phyloP scores from a whole-genome alignment of 306 rosid genomes.

The Quercus parvula region DNA sequence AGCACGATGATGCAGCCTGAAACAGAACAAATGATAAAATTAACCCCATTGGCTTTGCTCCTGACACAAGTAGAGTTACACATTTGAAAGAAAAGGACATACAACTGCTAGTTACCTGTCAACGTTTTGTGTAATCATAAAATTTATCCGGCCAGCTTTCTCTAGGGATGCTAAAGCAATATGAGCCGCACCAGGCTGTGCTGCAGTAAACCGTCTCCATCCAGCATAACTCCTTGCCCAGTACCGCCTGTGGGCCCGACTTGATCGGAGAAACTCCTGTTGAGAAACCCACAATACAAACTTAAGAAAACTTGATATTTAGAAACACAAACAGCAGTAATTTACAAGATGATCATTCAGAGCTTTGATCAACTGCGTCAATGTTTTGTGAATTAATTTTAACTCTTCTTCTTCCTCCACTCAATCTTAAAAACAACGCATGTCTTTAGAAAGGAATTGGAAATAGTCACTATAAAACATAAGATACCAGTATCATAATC shows the following conservation, averaged over 20 bases:
- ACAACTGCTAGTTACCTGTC: slow-evolving; percentile 53
- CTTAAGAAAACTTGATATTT: slow-evolving; percentile 11
- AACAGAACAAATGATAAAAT: slow-evolving; percentile 32
- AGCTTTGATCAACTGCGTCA: background rate
- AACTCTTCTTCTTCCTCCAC: too few relatives aligned
- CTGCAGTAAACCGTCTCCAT: slow-evolving; percentile 74
- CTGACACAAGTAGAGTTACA: slow-evolving; percentile 16
- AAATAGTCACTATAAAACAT: background rate
- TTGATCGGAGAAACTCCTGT: slow-evolving; percentile 79
- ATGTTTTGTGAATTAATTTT: too few relatives aligned
- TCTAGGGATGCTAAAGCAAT: slow-evolving; percentile 67
- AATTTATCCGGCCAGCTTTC: slow-evolving; percentile 63
- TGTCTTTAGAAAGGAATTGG: background rate
- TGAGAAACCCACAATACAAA: slow-evolving; percentile 21
- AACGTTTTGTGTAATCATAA: slow-evolving; percentile 87
- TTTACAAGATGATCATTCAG: background rate
- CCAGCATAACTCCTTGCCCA: slow-evolving; percentile 99
- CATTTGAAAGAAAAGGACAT: slow-evolving; percentile 8
- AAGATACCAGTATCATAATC: background rate
- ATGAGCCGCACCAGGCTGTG: slow-evolving; percentile 80
- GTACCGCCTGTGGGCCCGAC: slow-evolving; percentile 69
- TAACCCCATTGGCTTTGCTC: slow-evolving; percentile 17
- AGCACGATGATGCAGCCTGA: slow-evolving; percentile 92
- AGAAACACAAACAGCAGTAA: slow-evolving; percentile 10
- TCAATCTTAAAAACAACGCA: background rate